Percentiles rank a stretch among this genome's conserved stretches.
Conservation (phyloP, 1,284 basidiomycete genomes). For the Ustilago tritici region DNA sequence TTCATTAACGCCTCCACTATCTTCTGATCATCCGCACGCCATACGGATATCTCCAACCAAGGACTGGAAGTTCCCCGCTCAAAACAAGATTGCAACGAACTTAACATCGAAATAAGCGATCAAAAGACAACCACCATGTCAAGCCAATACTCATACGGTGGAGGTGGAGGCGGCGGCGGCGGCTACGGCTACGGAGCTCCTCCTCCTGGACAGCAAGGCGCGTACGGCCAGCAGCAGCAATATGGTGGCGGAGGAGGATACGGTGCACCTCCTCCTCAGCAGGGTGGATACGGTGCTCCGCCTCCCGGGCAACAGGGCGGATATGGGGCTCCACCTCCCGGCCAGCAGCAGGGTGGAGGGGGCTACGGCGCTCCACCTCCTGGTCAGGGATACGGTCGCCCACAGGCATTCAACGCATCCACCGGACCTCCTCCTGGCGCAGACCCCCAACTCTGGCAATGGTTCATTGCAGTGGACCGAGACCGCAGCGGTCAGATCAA, state of each 20-base stretch:
- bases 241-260: slow-evolving; percentile 40
- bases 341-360: slow-evolving; percentile 29
- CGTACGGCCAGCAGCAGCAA: slow-evolving; percentile 37
- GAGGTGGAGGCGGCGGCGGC: slow-evolving; percentile 19
- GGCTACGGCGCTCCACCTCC: slow-evolving; percentile 30
- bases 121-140: slow-evolving; percentile 25
- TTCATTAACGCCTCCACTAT: not conserved
- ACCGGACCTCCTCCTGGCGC: slow-evolving; percentile 61
- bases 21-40: not conserved
- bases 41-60: not conserved
- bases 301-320: slow-evolving; percentile 30
- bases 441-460: slow-evolving; percentile 63
- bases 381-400: slow-evolving; percentile 32
- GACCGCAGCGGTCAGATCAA: slow-evolving; percentile 59
- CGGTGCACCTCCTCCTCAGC: slow-evolving; percentile 26
- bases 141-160: slow-evolving; percentile 54
- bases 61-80: not conserved
- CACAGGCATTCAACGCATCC: slow-evolving; percentile 46
- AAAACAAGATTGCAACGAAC: not conserved
- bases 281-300: slow-evolving; percentile 39
- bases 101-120: not conserved
- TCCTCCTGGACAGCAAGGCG: slow-evolving; percentile 40
- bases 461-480: slow-evolving; percentile 62
- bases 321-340: slow-evolving; percentile 33
- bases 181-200: slow-evolving; percentile 46